Conservation (phyloP, 2,329 filamentous ascomycete genomes). For the Xylariaceae sp. region DNA sequence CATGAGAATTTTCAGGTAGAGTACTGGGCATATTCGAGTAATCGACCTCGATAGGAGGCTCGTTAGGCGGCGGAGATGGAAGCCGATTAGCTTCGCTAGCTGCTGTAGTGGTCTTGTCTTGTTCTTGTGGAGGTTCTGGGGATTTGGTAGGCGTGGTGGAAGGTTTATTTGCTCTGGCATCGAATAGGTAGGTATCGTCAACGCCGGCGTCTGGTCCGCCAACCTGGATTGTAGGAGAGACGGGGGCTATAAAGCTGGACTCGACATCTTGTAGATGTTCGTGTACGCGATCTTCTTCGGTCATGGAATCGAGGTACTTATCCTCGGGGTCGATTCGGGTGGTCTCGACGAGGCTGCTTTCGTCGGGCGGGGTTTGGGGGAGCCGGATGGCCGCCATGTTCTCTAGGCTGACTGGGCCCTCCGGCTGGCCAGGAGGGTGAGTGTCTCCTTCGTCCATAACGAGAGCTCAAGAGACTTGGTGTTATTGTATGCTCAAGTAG, state of each 20-base stretch:
- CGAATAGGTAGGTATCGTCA: conserved; percentile 60
- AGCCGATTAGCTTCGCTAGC: conserved; percentile 6
- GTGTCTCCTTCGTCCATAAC: conserved; percentile 22
- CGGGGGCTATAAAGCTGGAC: conserved; percentile 58
- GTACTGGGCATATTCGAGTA: conserved; percentile 3
- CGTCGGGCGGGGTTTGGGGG: conserved; percentile 17
- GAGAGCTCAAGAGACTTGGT: too few relatives aligned
- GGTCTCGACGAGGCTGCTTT: conserved; percentile 30
- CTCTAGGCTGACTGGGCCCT: not conserved
- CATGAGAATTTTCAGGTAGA: conserved; percentile 3
- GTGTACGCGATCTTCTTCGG: conserved; percentile 48
- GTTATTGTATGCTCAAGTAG: too few relatives aligned
- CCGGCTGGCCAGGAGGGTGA: conserved; percentile 4
- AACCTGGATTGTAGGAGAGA: conserved; percentile 53
- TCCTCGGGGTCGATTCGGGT: conserved; percentile 29
- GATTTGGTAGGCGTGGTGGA: conserved; percentile 2
- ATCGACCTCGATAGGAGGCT: conserved; percentile 2
- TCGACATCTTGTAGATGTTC: conserved; percentile 61
- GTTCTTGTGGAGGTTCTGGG: conserved; percentile 3
- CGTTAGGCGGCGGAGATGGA: conserved; percentile 2
- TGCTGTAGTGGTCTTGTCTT: conserved; percentile 8
- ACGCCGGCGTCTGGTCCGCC: conserved; percentile 42
- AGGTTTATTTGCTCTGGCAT: conserved; percentile 36
- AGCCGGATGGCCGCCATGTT: conserved; percentile 1
- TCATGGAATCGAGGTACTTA: conserved; percentile 45